Evolutionary conservation across 306 rosid genomes (phyloP).

Genomic region (Styphnolobium japonicum): DNA sequence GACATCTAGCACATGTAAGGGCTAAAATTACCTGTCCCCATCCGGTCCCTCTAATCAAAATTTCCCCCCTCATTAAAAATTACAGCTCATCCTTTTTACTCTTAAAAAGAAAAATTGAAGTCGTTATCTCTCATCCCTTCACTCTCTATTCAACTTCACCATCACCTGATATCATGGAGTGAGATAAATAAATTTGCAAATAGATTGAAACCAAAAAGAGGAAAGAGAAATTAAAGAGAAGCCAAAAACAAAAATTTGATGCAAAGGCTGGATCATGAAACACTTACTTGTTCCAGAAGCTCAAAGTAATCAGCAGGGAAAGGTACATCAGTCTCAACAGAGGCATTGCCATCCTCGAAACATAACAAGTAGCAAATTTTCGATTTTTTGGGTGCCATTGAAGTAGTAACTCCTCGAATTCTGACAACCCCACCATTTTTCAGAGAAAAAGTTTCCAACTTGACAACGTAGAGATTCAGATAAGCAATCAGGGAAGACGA

Average conservation of each 20-base stretch:
- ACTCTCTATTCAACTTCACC: conserved; percentile 97
- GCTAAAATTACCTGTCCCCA: too few relatives aligned
- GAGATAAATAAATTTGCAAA: conserved; percentile 9
- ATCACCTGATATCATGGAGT: conserved; percentile 58
- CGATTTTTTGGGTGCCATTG: conserved; percentile 21
- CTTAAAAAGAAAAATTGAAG: too few relatives aligned
- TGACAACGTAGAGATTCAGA: conserved; percentile 34
- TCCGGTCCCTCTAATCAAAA: too few relatives aligned
- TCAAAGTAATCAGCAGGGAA: conserved; percentile 74
- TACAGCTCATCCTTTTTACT: too few relatives aligned
- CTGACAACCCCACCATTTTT: conserved; percentile 29
- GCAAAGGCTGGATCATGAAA: neutral
- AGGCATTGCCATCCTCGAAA: conserved; percentile 41
- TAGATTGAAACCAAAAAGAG: neutral
- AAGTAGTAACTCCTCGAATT: conserved; percentile 3
- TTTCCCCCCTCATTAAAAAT: too few relatives aligned
- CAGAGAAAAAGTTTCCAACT: conserved; percentile 22
- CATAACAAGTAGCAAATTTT: conserved; percentile 36
- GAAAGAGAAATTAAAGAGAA: neutral
- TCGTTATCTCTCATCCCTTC: too few relatives aligned
- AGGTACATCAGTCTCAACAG: conserved; percentile 54
- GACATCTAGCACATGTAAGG: neutral
- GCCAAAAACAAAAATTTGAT: neutral
- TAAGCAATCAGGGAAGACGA: neutral
- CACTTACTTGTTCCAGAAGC: conserved; percentile 76